A percentile compares a stretch with the other conserved stretches of the same genome.
phyloP scores from a whole-genome alignment of 129 eudicot species.

The Daucus carota region DH1_v3.0 NC_030387.2:13261501-13262000 shows the following conservation, averaged over 20 bases:
- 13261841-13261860: background rate
- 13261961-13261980: background rate
- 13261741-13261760: constrained; percentile 27
- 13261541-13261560: constrained; percentile 38
- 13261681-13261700: constrained; percentile 6
- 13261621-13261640: constrained; percentile 21
- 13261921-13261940: background rate
- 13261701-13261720: constrained; percentile 24
- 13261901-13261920: constrained; percentile 31
- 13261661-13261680: constrained; percentile 6
- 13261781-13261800: background rate
- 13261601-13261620: constrained; percentile 51
- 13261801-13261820: constrained; percentile 3
- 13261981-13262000: background rate
- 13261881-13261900: constrained; percentile 22
- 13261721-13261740: constrained; percentile 22
- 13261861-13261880: background rate
- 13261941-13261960: background rate
- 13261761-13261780: background rate
- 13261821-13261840: background rate
- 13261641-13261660: background rate
- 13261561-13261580: constrained; percentile 61
- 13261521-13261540: constrained; percentile 10
- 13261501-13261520: constrained; percentile 23
- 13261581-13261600: constrained; percentile 82